Evolutionary conservation across 176 grass and related monocot species (phyloP).

Genomic region (Tuctoria greenei): DNA sequence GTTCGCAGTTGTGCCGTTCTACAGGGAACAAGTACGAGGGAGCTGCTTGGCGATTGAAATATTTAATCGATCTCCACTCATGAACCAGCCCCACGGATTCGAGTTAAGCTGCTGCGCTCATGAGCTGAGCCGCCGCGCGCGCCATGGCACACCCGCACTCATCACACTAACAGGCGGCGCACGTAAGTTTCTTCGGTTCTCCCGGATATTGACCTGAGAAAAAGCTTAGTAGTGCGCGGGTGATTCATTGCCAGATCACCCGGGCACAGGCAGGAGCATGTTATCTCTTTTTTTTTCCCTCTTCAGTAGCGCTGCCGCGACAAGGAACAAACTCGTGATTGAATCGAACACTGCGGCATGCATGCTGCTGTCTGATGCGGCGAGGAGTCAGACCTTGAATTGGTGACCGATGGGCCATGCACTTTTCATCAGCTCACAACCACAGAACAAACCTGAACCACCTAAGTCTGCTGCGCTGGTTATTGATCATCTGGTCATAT

Average conservation of each 20-base stretch:
- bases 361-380: too few relatives aligned
- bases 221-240: constrained; percentile 7
- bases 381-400: too few relatives aligned
- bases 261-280: too few relatives aligned
- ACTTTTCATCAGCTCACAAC: background rate
- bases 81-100: background rate
- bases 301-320: too few relatives aligned
- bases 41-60: background rate
- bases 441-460: background rate
- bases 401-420: too few relatives aligned
- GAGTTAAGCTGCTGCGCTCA: background rate
- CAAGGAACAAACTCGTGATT: too few relatives aligned
- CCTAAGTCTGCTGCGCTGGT: background rate
- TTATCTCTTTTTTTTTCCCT: too few relatives aligned
- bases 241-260: too few relatives aligned
- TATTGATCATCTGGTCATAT: background rate
- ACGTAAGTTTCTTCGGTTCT: background rate
- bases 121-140: background rate
- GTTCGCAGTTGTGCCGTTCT: constrained; percentile 8
- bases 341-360: too few relatives aligned
- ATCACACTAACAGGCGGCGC: background rate
- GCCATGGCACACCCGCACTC: background rate
- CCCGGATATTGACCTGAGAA: constrained; percentile 31
- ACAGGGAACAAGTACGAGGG: background rate
- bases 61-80: background rate